A percentile compares a stretch with the other conserved stretches of the same genome.
These are phyloP conservation scores for Neonothopanus nambi DNA, from an alignment of 1,284 basidiomycete species.

Conservation along the genomic window DNA sequence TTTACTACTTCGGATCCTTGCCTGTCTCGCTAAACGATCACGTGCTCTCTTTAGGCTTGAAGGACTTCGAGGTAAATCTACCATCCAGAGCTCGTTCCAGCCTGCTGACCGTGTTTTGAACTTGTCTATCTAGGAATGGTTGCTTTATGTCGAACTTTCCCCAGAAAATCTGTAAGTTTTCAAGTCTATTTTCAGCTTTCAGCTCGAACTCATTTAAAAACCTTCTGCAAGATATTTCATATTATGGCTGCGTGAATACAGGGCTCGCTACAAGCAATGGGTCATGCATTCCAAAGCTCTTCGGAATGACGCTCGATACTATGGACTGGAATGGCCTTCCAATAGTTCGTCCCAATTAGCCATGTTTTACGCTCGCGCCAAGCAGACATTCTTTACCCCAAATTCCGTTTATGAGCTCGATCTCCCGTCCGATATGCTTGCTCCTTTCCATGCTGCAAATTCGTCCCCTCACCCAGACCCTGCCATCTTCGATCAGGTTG, in stretches of 20 bases:
- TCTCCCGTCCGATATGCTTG: constrained; percentile 63
- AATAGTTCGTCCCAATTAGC: constrained; percentile 56
- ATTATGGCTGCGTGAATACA: constrained; percentile 73
- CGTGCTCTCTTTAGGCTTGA: constrained; percentile 45
- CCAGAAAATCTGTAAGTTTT: constrained; percentile 66
- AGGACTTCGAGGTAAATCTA: constrained; percentile 62
- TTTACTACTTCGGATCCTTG: constrained; percentile 26
- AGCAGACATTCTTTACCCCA: constrained; percentile 74
- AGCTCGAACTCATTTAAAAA: constrained; percentile 3
- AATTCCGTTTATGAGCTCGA: constrained; percentile 69
- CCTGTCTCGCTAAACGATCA: background rate
- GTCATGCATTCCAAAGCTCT: constrained; percentile 42
- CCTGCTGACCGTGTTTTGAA: background rate
- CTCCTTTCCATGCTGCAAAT: constrained; percentile 55
- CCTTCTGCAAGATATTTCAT: constrained; percentile 58
- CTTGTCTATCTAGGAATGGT: constrained; percentile 53
- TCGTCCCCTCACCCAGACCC: constrained; percentile 62
- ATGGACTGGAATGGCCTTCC: constrained; percentile 35
- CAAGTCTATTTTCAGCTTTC: background rate
- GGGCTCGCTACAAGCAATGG: constrained; percentile 60
- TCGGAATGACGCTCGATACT: constrained; percentile 30
- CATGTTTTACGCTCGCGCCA: constrained; percentile 73
- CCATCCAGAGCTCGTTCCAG: background rate
- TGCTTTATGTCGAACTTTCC: constrained; percentile 69
- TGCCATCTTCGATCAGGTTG: constrained; percentile 57